Evolutionary conservation across 768 basidiomycete species (phyloP).

Genomic region (Paxillus rubicundulus): DNA sequence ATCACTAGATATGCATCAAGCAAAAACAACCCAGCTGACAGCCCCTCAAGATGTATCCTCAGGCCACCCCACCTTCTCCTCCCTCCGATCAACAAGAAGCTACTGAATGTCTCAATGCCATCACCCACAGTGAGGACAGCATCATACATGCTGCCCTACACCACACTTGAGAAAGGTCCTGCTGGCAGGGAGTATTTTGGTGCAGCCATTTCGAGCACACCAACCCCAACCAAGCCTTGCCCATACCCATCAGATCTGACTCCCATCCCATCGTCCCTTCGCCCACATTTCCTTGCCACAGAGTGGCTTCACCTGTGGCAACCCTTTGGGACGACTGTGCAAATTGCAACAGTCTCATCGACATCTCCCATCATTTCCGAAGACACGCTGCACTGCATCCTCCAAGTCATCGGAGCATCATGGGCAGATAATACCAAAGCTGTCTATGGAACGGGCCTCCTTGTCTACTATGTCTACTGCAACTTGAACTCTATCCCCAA

Average conservation of each 20-base stretch:
- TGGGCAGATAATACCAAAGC: constrained; percentile 33
- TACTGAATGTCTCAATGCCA: not conserved
- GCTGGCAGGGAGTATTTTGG: too few relatives aligned
- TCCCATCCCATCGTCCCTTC: not conserved
- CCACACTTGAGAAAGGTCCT: not conserved
- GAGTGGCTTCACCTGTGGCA: too few relatives aligned
- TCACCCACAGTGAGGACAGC: not conserved
- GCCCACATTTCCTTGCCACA: too few relatives aligned
- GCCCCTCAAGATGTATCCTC: not conserved
- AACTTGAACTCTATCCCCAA: constrained; percentile 31
- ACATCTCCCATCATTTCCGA: too few relatives aligned
- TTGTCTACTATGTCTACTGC: constrained; percentile 41
- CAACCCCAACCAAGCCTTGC: not conserved
- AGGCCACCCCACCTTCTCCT: not conserved
- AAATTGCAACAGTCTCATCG: not conserved
- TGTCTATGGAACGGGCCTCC: constrained; percentile 36
- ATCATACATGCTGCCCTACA: not conserved
- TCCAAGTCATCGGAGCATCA: constrained; percentile 15
- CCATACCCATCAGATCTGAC: not conserved
- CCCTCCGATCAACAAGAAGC: not conserved
- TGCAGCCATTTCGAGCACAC: not conserved
- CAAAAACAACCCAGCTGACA: not conserved
- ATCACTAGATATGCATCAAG: not conserved
- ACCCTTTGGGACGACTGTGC: not conserved
- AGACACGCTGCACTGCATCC: constrained; percentile 18